Evolutionary conservation across 495 filamentous ascomycete species (phyloP), one percentile per base, ranked within the genome.

Genomic region (Podospora didyma): DNA sequence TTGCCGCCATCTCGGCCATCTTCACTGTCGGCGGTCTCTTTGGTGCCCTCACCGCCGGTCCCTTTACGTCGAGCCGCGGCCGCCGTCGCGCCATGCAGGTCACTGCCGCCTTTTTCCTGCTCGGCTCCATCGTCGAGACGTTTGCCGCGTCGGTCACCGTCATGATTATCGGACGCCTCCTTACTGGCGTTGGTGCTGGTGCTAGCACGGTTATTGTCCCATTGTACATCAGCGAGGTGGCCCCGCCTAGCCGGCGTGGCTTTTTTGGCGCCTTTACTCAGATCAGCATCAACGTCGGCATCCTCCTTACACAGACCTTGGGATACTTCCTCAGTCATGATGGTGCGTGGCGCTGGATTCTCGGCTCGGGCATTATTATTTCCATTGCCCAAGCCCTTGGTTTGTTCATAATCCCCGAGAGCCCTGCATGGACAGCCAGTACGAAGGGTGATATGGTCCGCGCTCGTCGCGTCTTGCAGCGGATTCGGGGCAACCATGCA

Each of bases 231-330:
- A 90, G 89, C 17, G 95, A 98, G 69, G 79, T 96, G 17, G 88
- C 92, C 0, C 94, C 93, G 16, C 88, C 88, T 0, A 73, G 73
- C 3, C 80, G 88, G 49, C 86, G 87, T 42, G 95, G 95, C 2
- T 83, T 92, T 55, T 96, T 96, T 65, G 94, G 95, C 7, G 86
- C 88, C 16, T 86, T 95, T 62, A 98, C 94, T 3, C 94, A 98
- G 64, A 79, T 98, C 59, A 92, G 89, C 75, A 90, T 92, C 68
- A 97, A 97, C 62, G 73, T 94, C n/a, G 94, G 94, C 14, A 97
- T 98, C 49, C 68, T 98, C 11, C 72, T 86, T 24, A 85, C 92
- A 0, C 95, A 97, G 66, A 75, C 86, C 0, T 74, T 97, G 46
- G 94, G 94, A 0, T 93, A 87, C 54, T 97, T 95, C 70, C 72